Evolutionary conservation across 805 yeast species (phyloP).

Genomic region (Nematodospora valgi): DNA sequence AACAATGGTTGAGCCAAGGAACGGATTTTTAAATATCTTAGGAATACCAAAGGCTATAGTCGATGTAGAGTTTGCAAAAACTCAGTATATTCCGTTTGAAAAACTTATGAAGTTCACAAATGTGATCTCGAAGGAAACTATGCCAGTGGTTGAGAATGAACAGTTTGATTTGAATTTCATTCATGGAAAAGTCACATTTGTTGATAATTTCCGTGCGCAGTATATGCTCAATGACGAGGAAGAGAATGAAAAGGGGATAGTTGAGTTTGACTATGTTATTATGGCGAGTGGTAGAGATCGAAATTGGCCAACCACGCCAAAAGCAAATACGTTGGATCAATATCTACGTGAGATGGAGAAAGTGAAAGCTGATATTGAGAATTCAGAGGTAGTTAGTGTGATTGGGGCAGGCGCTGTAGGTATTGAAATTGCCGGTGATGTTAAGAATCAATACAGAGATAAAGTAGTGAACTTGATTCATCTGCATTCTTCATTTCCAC

Average conservation of each 20-base stretch:
- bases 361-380: slow-evolving; percentile 26
- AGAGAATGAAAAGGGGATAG: slow-evolving; percentile 10
- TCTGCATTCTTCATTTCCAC: slow-evolving; percentile 35
- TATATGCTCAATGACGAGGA: slow-evolving; percentile 17
- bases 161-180: slow-evolving; percentile 19
- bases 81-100: slow-evolving; percentile 33
- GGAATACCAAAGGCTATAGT: slow-evolving; percentile 40
- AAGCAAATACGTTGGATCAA: slow-evolving; percentile 31
- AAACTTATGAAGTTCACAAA: slow-evolving; percentile 26
- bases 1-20: slow-evolving; percentile 38
- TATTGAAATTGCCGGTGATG: slow-evolving; percentile 40
- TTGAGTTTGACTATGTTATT: slow-evolving; percentile 45
- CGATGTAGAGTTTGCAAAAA: slow-evolving; percentile 34
- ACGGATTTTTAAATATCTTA: slow-evolving; percentile 37
- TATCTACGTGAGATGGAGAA: slow-evolving; percentile 42
- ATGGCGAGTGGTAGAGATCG: slow-evolving; percentile 50
- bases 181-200: slow-evolving; percentile 30
- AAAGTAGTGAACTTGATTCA: slow-evolving; percentile 36
- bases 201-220: slow-evolving; percentile 23
- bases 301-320: slow-evolving; percentile 53
- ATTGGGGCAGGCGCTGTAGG: slow-evolving; percentile 48
- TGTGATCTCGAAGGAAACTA: slow-evolving; percentile 18
- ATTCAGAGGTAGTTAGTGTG: slow-evolving; percentile 35
- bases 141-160: slow-evolving; percentile 3
- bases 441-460: slow-evolving; percentile 28